These are phyloP conservation scores for Sergeia podlipaevii DNA, from an alignment of 208 protist genomes.

Conservation along the genomic window DNA sequence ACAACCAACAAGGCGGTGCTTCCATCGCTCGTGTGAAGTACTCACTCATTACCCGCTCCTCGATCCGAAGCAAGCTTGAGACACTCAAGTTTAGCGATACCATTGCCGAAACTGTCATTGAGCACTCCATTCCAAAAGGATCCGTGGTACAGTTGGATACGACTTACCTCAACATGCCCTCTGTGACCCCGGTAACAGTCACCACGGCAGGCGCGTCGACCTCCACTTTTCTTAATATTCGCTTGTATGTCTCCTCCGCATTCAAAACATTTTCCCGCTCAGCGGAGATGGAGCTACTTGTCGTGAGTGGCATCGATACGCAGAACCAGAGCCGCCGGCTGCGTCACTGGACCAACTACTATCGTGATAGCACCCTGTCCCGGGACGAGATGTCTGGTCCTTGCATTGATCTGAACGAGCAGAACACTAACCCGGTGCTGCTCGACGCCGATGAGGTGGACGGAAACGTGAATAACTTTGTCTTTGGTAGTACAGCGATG, in stretches of 20 bases:
- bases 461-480: no score
- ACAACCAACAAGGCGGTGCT: constrained; percentile 48
- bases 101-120: constrained; percentile 17
- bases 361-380: constrained; percentile 11
- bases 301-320: constrained; percentile 40
- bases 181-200: constrained; percentile 42
- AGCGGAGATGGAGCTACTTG: constrained; percentile 55
- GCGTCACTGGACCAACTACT: constrained; percentile 61
- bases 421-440: constrained; percentile 12
- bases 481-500: no score
- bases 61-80: constrained; percentile 35
- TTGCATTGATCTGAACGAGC: constrained; percentile 21
- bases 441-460: not conserved
- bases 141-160: constrained; percentile 24
- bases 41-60: constrained; percentile 34
- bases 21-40: constrained; percentile 46
- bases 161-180: constrained; percentile 29
- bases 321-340: constrained; percentile 30
- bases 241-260: constrained; percentile 25
- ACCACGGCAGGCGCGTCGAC: constrained; percentile 41
- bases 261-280: constrained; percentile 40
- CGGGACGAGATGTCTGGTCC: constrained; percentile 17
- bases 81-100: constrained; percentile 15
- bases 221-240: constrained; percentile 46
- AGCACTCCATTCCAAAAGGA: no score